Conservation (phyloP, 1,139 yeast species). For the Suhomyces taliae region DNA sequence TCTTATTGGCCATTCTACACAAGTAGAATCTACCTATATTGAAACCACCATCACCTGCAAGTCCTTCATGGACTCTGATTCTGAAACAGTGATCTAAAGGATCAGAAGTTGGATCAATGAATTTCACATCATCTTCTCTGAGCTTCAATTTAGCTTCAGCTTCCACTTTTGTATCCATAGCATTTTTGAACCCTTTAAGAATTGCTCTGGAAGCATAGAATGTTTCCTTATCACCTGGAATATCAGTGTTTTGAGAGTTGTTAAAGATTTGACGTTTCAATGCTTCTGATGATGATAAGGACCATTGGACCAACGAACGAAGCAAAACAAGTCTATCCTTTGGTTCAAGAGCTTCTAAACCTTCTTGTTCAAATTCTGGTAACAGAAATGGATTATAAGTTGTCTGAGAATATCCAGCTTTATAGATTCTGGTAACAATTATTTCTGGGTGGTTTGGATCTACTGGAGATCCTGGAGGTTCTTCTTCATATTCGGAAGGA, state of each 20-base stretch:
- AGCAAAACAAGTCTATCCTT: constrained; percentile 47
- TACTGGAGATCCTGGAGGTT: constrained; percentile 24
- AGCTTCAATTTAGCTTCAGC: constrained; percentile 34
- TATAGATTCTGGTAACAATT: constrained; percentile 18
- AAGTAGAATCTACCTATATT: constrained; percentile 47
- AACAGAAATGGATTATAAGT: constrained; percentile 34
- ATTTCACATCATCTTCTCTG: constrained; percentile 32
- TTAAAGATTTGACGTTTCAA: constrained; percentile 39
- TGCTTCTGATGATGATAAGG: constrained; percentile 42
- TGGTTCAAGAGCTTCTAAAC: constrained; percentile 47
- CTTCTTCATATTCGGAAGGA: constrained; percentile 15
- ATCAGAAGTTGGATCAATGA: constrained; percentile 44
- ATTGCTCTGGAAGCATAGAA: constrained; percentile 42
- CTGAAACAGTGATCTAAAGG: constrained; percentile 42
- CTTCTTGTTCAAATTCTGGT: constrained; percentile 42
- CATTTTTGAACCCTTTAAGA: constrained; percentile 37
- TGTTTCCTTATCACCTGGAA: constrained; percentile 48
- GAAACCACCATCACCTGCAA: constrained; percentile 50
- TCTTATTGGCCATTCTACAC: constrained; percentile 41
- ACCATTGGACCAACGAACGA: constrained; percentile 51
- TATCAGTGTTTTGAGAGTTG: constrained; percentile 36
- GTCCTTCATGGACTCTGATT: constrained; percentile 39
- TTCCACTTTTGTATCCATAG: constrained; percentile 32
- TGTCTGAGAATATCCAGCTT: constrained; percentile 5
- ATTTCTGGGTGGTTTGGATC: constrained; percentile 43